Evolutionary conservation across 2,329 filamentous ascomycete genomes (phyloP), one percentile per base, ranked within the genome.

Genomic region (Colletotrichum melonis): DNA sequence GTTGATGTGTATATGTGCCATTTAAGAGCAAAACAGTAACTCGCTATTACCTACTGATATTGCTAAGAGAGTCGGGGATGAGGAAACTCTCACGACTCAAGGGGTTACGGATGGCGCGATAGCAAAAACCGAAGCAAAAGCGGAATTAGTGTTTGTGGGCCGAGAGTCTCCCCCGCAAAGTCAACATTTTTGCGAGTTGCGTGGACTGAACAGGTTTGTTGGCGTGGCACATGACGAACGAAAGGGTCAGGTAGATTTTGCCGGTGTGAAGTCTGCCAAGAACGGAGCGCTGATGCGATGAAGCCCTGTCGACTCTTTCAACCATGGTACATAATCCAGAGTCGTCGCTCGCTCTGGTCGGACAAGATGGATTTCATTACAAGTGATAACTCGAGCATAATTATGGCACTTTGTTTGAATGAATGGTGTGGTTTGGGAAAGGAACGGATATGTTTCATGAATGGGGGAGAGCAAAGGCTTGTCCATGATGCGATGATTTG

Each of bases 401-500:
- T 30, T 46, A 69, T 35, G 38, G 6, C 38, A 55, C 54, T 22
- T 12, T 55, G 19, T 28, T 55, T 54, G 32, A 28, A 58, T 73
- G 64, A 63, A 57, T 49, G 14, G 32, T 24, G 49, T 71, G 56
- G 70, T 65, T 71, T 62, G 67, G 49, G 62, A 66, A 52, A 62
- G 62, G 38, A 62, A 71, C 46, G 19, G 65, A 26, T 66, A 62
- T 73, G 67, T 70, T 71, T 66, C 71, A 66, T 38, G 52, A 42
- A 66, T 19, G 52, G 67, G 67, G 46, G 67, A 46, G 56, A 19
- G 22, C 46, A 56, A 65, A 60, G 63, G 32, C 32, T 35, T 54
- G 67, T 57, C 67, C 56, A 71, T 73, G 71, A 66, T 73, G 67
- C 71, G 60, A 73, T 71, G 71, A 71, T 73, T 73, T 70, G 67